phyloP scores from a whole-genome alignment of 2,329 filamentous ascomycete genomes.

The Cladorrhinum sp. region DNA sequence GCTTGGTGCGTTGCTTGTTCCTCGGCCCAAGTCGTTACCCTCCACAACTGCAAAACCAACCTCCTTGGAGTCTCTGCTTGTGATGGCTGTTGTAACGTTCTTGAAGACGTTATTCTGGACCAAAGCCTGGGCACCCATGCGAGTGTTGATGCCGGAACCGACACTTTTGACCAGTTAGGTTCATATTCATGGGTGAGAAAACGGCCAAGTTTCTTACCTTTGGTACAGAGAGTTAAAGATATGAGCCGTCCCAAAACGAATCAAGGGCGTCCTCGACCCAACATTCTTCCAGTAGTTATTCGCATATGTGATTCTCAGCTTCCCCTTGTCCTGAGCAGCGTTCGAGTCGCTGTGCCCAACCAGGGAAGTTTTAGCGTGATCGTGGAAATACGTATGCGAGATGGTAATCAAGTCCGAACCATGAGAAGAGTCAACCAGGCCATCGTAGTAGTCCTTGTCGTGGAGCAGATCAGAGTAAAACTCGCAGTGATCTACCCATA shows the following conservation, averaged over 20 bases:
- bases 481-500: constrained; percentile 68
- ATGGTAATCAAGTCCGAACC: constrained; percentile 60
- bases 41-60: constrained; percentile 42
- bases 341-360: constrained; percentile 61
- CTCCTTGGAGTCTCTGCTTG: constrained; percentile 40
- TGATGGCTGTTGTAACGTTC: constrained; percentile 36
- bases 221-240: constrained; percentile 35
- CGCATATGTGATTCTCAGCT: constrained; percentile 62
- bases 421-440: constrained; percentile 62
- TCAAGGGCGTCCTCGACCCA: constrained; percentile 59
- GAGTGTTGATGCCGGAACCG: constrained; percentile 53
- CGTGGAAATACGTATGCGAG: constrained; percentile 40
- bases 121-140: constrained; percentile 55
- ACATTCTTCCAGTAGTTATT: constrained; percentile 66
- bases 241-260: constrained; percentile 67
- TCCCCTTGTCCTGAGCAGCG: constrained; percentile 55
- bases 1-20: constrained; percentile 45
- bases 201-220: constrained; percentile 15
- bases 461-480: constrained; percentile 56
- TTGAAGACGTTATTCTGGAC: constrained; percentile 55
- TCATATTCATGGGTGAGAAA: neutral
- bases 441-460: constrained; percentile 70
- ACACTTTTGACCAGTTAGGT: constrained; percentile 28
- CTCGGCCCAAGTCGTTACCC: constrained; percentile 41
- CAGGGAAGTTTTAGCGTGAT: constrained; percentile 54